Evolutionary conservation across 2,329 filamentous ascomycete species (phyloP).

Genomic region (Fusarium nanum): DNA sequence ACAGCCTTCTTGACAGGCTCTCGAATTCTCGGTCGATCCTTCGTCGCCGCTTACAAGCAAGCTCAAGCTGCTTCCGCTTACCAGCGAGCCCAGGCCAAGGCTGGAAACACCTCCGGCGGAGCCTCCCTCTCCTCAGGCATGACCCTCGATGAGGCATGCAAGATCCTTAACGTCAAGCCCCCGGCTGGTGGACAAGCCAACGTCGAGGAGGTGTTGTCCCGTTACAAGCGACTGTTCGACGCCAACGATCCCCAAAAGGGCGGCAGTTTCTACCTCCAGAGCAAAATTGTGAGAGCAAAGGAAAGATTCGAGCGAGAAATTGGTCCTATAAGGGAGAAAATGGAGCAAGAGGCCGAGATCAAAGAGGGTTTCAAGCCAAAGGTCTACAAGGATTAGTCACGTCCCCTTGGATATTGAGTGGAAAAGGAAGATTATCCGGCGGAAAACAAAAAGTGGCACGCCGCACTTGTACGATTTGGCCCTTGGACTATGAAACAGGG

Average conservation of each 20-base stretch:
- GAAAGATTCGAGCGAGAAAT: slow-evolving; percentile 93
- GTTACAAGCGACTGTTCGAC: slow-evolving; percentile 96
- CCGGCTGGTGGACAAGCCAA: slow-evolving; percentile 79
- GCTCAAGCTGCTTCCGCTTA: slow-evolving; percentile 88
- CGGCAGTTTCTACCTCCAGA: slow-evolving; percentile 97
- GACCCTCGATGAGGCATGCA: slow-evolving; percentile 95
- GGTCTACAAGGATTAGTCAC: slow-evolving; percentile 83
- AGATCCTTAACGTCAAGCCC: slow-evolving; percentile 95
- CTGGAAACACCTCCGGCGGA: slow-evolving; percentile 65
- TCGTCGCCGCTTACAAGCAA: slow-evolving; percentile 95
- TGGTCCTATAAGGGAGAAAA: slow-evolving; percentile 75
- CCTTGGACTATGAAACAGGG: not conserved
- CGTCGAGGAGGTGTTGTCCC: slow-evolving; percentile 80
- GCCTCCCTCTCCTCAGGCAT: slow-evolving; percentile 75
- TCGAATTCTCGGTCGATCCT: slow-evolving; percentile 92
- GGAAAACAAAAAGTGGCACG: slow-evolving; percentile 2
- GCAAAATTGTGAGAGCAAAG: slow-evolving; percentile 91
- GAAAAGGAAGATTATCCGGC: not conserved
- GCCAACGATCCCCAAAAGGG: slow-evolving; percentile 94
- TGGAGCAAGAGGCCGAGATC: slow-evolving; percentile 79
- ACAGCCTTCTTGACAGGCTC: slow-evolving; percentile 91
- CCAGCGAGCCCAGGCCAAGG: slow-evolving; percentile 76
- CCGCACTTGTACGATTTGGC: slow-evolving; percentile 41
- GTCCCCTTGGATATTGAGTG: not conserved
- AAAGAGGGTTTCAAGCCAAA: slow-evolving; percentile 94